Evolutionary conservation across 2,329 filamentous ascomycete genomes (phyloP).

Genomic region (Beauveria sp.): DNA sequence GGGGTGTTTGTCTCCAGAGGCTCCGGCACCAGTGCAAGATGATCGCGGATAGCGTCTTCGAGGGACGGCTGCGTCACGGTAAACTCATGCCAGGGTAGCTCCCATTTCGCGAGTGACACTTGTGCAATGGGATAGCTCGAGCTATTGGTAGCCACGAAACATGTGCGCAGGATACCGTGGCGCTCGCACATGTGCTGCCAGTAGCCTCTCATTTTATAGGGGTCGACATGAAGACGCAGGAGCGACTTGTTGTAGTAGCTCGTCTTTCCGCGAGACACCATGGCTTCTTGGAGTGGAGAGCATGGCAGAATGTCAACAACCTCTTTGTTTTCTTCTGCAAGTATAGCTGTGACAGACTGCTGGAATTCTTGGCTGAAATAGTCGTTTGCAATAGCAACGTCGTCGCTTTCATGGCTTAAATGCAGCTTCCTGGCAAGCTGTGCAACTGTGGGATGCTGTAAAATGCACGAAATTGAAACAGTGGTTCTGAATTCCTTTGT

Average conservation of each 20-base stretch:
- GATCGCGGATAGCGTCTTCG: constrained; percentile 29
- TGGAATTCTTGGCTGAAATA: constrained; percentile 24
- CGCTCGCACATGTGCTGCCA: constrained; percentile 58
- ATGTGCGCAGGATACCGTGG: constrained; percentile 72
- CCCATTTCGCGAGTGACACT: constrained; percentile 50
- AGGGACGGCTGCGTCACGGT: constrained; percentile 25
- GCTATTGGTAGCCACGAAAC: constrained; percentile 60
- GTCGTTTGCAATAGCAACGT: background rate
- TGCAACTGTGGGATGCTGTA: constrained; percentile 61
- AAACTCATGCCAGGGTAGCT: constrained; percentile 33
- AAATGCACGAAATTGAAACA: constrained; percentile 59
- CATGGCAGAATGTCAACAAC: constrained; percentile 64
- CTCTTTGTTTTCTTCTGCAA: constrained; percentile 23
- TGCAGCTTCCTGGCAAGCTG: constrained; percentile 40
- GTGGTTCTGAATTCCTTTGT: constrained; percentile 35
- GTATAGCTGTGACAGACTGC: constrained; percentile 21
- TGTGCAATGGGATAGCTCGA: constrained; percentile 60
- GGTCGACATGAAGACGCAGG: constrained; percentile 48
- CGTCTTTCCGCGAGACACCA: constrained; percentile 52
- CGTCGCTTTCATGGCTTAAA: background rate
- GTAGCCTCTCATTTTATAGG: constrained; percentile 42
- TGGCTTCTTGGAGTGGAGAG: constrained; percentile 80
- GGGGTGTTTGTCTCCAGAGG: constrained; percentile 37
- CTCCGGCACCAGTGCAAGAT: constrained; percentile 30
- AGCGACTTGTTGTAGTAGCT: constrained; percentile 69